These are phyloP conservation scores for Elaeis guineensis DNA, from an alignment of 176 grass and related monocot genomes.

Conservation along the genomic window DNA sequence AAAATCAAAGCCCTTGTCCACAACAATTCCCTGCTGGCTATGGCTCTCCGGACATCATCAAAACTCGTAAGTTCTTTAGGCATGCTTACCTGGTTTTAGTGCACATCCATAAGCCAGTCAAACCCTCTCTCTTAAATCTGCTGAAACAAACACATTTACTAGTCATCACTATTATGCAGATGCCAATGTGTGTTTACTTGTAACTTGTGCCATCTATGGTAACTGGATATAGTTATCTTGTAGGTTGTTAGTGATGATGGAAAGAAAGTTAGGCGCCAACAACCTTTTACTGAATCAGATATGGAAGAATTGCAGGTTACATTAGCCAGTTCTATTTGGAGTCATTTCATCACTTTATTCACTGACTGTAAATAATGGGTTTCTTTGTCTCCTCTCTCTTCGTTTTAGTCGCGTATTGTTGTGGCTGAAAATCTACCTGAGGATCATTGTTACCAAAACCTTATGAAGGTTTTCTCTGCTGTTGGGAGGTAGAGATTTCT, in stretches of 20 bases:
- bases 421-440: slow-evolving; percentile 98
- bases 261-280: slow-evolving; percentile 65
- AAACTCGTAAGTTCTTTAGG: slow-evolving; percentile 58
- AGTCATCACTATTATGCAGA: too few relatives aligned
- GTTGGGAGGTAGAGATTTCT: slow-evolving; percentile 64
- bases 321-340: background rate
- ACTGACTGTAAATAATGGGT: slow-evolving; percentile 3
- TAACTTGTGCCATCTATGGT: too few relatives aligned
- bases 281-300: slow-evolving; percentile 81
- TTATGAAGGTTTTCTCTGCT: slow-evolving; percentile 93
- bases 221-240: slow-evolving; percentile 2
- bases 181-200: too few relatives aligned
- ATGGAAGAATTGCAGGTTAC: slow-evolving; percentile 86
- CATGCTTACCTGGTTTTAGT: background rate
- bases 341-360: slow-evolving; percentile 3
- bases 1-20: slow-evolving; percentile 95
- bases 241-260: slow-evolving; percentile 95
- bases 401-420: slow-evolving; percentile 75
- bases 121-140: too few relatives aligned
- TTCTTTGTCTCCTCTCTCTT: slow-evolving; percentile 5
- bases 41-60: slow-evolving; percentile 79
- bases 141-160: too few relatives aligned
- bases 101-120: too few relatives aligned
- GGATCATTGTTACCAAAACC: slow-evolving; percentile 97
- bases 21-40: slow-evolving; percentile 68